Base-by-base conservation (phyloP, 2,329 filamentous ascomycete genomes). In the Fusarium hostae region DNA sequence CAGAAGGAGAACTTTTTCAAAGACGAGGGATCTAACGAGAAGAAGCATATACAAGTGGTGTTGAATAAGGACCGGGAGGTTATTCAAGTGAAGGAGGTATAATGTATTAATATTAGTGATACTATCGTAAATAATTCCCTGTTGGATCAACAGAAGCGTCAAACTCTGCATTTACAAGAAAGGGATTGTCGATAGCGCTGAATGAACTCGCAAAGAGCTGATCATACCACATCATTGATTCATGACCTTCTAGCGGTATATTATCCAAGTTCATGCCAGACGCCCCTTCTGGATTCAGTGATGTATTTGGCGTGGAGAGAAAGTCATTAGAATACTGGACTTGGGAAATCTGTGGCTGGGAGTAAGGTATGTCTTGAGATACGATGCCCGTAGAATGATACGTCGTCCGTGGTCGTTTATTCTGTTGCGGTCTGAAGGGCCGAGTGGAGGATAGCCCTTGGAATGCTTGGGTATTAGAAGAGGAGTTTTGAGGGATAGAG, bases 201-300 rank as follows among this genome's bases (percentile, higher is more conserved):
- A 80, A 80, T 1, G 78, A 79, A 39, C 78, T 80, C 2, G 77
- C 78, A 62, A 80, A 80, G 22, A 80, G 45, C 40, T 80, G 79
- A 11, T 80, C 79, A 40, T 79, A 80, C 79, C 79, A 80, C 44
- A 79, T 77, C 66, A 80, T 79, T 1, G 79, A 79, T 55, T 80
- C 78, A n/a, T 80, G 78, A 0, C 77, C 78, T 22, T 80, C 79
- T 1, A 76, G 61, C 1, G 71, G 66, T 20, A 74, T 51, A 11
- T 54, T 45, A 9, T 75, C 68, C 4, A 71, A 26, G 26, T 43
- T 59, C 24, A 48, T 43, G 0, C 16, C 56, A 11, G 16, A 57
- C 2, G 43, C 7, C 5, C 30, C 39, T 15, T 69, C 65, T 4
- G 47, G 10, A 4, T 40, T 28, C 1, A 64, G 11, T 6, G 48